Base-by-base conservation (phyloP, 208 protist species). In the Acanthamoeba royreba region DNA sequence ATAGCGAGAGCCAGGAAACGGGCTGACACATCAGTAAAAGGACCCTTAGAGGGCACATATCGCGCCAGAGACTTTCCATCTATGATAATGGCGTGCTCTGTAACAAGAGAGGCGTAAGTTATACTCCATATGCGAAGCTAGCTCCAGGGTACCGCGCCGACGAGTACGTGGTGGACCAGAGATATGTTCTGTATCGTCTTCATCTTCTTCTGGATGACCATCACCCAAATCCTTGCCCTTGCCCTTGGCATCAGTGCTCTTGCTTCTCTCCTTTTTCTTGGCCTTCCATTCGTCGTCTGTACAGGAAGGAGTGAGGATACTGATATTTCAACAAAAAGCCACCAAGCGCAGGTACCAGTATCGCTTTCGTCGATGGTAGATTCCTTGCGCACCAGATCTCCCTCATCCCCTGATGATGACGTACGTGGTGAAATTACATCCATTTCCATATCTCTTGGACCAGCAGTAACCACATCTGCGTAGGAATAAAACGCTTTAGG, bases 1-100 rank as follows among this genome's bases (percentile, higher is more conserved):
- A 47, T 53, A 1, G 93, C 93, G 22, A 97, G 74, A 4, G 94
- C 46, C 4, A 97, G 61, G 83, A 97, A 97, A 58, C 46, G 83
- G 4, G 63, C 88, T 11, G 47, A 69, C 38, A 93, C 52, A 25
- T 58, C 52, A 8, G 83, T 90, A 35, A 90, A 90, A n/a, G 74
- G 74, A 25, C 83, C 83, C 53, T 90, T 66, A 8, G 83, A 66
- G 31, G 46, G 83, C 49, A 90, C 46, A n/a, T 22, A 90, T 46
- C 53, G 83, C 53, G 46, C 45, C 83, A 90, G 83, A 28, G 83
- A 58, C 46, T 58, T 69, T 25, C 83, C 83, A 45, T 90, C 83
- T 19, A 90, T 90, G 28, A 90, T 46, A 4, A 66, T 11, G 4
- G 83, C 83, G 45, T 90, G 66, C 25, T 90, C 52, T 90, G 74